phyloP scores from a whole-genome alignment of 352 stramenopile genomes.

The Globisporangium okanoganense region DNA sequence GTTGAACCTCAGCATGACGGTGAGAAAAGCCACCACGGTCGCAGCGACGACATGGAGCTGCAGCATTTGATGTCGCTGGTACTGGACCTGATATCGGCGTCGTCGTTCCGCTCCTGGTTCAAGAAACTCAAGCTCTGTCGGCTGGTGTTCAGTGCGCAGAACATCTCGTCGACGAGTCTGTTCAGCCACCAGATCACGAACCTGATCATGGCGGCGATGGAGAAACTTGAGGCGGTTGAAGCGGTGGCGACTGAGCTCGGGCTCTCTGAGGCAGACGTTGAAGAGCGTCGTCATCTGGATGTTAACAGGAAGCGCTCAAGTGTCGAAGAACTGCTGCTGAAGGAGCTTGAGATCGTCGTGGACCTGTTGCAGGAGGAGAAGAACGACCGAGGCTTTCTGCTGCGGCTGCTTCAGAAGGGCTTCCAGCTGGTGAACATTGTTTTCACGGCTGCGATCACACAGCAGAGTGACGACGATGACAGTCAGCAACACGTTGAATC shows the following conservation, averaged over 20 bases:
- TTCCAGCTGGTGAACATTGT: constrained; percentile 40
- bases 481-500: not conserved
- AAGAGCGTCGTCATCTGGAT: constrained; percentile 37
- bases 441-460: not conserved
- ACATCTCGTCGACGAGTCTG: constrained; percentile 14
- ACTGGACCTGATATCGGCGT: constrained; percentile 58
- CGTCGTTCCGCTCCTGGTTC: constrained; percentile 53
- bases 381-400: constrained; percentile 45
- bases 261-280: constrained; percentile 56
- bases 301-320: constrained; percentile 17
- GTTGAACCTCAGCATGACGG: not conserved
- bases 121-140: constrained; percentile 53
- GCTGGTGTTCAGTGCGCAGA: constrained; percentile 28
- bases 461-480: not conserved
- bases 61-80: constrained; percentile 57
- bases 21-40: not conserved
- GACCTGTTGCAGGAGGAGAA: constrained; percentile 60
- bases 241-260: constrained; percentile 54
- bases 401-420: constrained; percentile 58
- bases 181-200: constrained; percentile 51
- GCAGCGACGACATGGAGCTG: constrained; percentile 24
- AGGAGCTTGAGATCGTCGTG: constrained; percentile 62
- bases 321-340: constrained; percentile 44
- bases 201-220: constrained; percentile 38
- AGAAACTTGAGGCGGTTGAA: constrained; percentile 55